Evolutionary conservation across 176 grass and related monocot species (phyloP), one percentile per base, ranked within the genome.

Genomic region (Juncus inflexus): DNA sequence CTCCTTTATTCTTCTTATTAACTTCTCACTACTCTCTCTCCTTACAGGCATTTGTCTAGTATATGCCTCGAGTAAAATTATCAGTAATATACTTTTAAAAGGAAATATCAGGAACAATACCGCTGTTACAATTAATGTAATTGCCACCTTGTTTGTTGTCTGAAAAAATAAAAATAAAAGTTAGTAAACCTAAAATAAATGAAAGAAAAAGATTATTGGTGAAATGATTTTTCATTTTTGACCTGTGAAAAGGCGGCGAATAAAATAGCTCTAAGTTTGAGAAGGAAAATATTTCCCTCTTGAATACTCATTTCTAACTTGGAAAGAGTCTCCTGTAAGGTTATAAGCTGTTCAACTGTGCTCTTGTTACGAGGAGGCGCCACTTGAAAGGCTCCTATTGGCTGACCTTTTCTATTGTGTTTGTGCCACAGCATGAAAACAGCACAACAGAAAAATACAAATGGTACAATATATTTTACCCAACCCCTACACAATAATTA

Each of bases 21-120:
- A 47, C 35, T 86, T 92, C 78, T 99, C 94, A 3, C 94, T 92
- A 60, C 85, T 99, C 71, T 86, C 77, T 79, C 61, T 89, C 68
- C 94, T 92, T 60, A 76, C 0, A 2, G 94, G 94, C 88, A 99
- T 99, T 49, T 91, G 80, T 72, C 85, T 92, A 3, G 94, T 99
- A 81, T 92, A 99, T 35, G 36, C 50, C 76, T 99, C 94, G 45
- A 99, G 52, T 58, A 90, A 41, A 35, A 92, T 70, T 13, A 86
- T 3, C 40, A 80, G 4, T 12, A 84, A 4, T 8, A 99, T 69
- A 67, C 62, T 66, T 50, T 83, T 84, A 9, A 90, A 70, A 3
- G 88, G 78, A 42, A 89, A 4, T 12, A 92, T 36, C 5, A 70
- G 16, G 42, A 92, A 86, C 19, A 55, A 28, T 11, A 40, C 62